Evolutionary conservation across 495 filamentous ascomycete species (phyloP).

Genomic region (Neurospora intermedia): DNA sequence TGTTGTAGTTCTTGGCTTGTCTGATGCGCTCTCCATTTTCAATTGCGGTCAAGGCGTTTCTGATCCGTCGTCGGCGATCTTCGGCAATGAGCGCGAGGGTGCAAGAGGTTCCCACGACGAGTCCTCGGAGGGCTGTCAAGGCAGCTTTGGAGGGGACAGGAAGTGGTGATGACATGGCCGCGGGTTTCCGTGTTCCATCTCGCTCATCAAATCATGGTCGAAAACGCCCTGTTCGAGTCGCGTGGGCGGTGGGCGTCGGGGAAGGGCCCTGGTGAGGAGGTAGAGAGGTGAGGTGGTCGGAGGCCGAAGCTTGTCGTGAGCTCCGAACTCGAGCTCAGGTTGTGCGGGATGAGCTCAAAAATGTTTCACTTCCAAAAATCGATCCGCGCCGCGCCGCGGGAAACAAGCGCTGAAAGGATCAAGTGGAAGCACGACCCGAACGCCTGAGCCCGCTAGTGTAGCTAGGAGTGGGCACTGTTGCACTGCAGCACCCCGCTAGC

Average conservation of each 20-base stretch:
- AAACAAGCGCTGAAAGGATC: not conserved
- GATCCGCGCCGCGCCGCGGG: not conserved
- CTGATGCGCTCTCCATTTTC: slow-evolving; percentile 38
- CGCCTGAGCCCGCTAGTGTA: not conserved
- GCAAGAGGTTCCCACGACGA: slow-evolving; percentile 43
- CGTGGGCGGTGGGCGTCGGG: not conserved
- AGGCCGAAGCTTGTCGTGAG: not conserved
- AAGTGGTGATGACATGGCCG: slow-evolving; percentile 32
- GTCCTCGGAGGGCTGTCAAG: slow-evolving; percentile 39
- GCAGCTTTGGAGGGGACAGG: slow-evolving; percentile 45
- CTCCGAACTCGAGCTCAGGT: not conserved
- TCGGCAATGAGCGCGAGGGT: slow-evolving; percentile 42
- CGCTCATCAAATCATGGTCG: slow-evolving; percentile 15
- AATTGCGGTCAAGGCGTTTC: slow-evolving; percentile 30
- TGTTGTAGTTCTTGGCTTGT: slow-evolving; percentile 30
- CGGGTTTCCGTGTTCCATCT: slow-evolving; percentile 12
- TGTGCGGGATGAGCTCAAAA: not conserved
- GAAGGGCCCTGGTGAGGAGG: not conserved
- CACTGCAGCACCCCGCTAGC: not conserved
- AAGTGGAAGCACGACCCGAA: not conserved
- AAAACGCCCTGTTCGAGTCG: not conserved
- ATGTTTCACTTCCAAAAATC: not conserved
- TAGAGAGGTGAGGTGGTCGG: not conserved
- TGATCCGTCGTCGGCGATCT: slow-evolving; percentile 42
- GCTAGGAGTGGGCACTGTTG: not conserved